A percentile compares a stretch with the other conserved stretches of the same genome.
phyloP scores from a whole-genome alignment of 2,329 filamentous ascomycete species.

The Colletotrichum sp. region DNA sequence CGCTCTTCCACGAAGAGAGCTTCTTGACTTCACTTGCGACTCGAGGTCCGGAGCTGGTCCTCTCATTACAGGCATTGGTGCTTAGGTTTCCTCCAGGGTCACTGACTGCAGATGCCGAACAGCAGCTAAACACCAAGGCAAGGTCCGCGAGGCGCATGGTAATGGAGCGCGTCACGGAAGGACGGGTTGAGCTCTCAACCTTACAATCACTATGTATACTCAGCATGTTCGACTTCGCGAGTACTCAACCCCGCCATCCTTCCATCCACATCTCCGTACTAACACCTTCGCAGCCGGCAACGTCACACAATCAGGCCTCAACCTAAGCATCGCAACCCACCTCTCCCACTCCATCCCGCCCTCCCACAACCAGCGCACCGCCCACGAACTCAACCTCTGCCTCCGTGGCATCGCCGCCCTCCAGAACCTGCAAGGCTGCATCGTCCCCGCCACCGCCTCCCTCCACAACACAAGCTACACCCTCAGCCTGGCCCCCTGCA shows the following conservation, averaged over 20 bases:
- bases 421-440: conserved; percentile 43
- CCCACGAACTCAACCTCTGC: conserved; percentile 31
- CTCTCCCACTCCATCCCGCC: conserved; percentile 25
- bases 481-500: not conserved
- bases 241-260: conserved; percentile 19
- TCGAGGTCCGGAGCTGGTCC: conserved; percentile 39
- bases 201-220: conserved; percentile 42
- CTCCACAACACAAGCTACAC: not conserved
- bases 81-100: conserved; percentile 40
- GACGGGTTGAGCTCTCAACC: conserved; percentile 39
- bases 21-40: conserved; percentile 43
- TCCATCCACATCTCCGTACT: not conserved
- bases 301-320: conserved; percentile 25
- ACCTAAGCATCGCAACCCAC: conserved; percentile 26
- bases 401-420: conserved; percentile 47
- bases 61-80: conserved; percentile 42
- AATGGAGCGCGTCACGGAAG: conserved; percentile 37
- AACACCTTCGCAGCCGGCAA: conserved; percentile 24
- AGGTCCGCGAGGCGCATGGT: conserved; percentile 25
- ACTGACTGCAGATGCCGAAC: not conserved
- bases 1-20: conserved; percentile 44
- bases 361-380: conserved; percentile 21
- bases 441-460: conserved; percentile 5
- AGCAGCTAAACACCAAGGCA: not conserved
- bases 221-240: conserved; percentile 39